Evolutionary conservation across 306 rosid genomes (phyloP).

Genomic region (Castanea crenata): DNA sequence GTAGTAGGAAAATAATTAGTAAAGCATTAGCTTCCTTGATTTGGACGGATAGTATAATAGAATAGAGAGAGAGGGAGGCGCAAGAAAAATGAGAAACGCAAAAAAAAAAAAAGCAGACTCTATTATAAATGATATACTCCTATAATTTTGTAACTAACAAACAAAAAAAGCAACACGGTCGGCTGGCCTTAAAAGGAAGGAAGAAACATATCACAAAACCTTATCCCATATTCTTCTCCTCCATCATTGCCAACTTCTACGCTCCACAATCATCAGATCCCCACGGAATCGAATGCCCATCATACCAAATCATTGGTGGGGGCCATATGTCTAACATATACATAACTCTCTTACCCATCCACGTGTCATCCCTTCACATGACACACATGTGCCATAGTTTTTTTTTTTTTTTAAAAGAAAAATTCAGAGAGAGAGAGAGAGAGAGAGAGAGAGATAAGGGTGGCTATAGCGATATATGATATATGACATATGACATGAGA

Average conservation of each 20-base stretch:
- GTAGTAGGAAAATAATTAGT: background rate
- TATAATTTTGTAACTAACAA: background rate
- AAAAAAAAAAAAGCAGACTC: background rate
- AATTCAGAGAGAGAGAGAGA: background rate
- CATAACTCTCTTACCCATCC: constrained; percentile 4
- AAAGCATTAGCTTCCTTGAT: constrained; percentile 38
- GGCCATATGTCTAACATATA: constrained; percentile 38
- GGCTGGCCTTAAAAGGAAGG: constrained; percentile 45
- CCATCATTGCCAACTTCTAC: constrained; percentile 53
- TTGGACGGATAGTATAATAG: constrained; percentile 25
- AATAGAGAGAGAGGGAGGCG: background rate
- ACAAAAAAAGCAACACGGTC: constrained; percentile 42
- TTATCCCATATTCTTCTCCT: constrained; percentile 51
- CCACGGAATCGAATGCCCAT: constrained; percentile 79
- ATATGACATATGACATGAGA: constrained; percentile 28
- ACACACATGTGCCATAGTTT: constrained; percentile 13
- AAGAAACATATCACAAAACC: constrained; percentile 28
- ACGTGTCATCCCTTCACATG: constrained; percentile 27
- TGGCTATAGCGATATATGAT: background rate
- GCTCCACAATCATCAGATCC: constrained; percentile 66
- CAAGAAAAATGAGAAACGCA: background rate
- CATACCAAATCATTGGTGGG: constrained; percentile 88
- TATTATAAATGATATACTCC: background rate
- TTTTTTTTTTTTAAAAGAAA: background rate
- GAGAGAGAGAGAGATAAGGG: constrained; percentile 11